phyloP scores from a whole-genome alignment of 2,329 filamentous ascomycete species.

The Ophiostoma tasmaniense region DNA sequence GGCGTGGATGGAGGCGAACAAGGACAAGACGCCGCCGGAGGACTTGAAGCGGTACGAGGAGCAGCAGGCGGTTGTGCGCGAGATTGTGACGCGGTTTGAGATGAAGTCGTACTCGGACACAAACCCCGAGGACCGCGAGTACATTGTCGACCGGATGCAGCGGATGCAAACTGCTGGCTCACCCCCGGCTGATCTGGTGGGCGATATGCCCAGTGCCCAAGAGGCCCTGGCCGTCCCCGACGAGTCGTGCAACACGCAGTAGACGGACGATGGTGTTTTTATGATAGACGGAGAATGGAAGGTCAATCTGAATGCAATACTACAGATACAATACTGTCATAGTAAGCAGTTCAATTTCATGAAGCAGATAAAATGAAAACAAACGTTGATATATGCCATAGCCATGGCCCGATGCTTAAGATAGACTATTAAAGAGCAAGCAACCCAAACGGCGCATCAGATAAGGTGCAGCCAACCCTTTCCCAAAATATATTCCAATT shows the following conservation, averaged over 20 bases:
- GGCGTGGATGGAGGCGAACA: constrained; percentile 75
- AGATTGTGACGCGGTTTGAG: constrained; percentile 88
- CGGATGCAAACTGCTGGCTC: constrained; percentile 97
- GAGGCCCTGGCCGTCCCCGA: constrained; percentile 56
- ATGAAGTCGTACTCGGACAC: constrained; percentile 71
- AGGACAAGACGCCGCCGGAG: constrained; percentile 53
- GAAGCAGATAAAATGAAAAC: not conserved
- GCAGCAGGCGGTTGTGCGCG: constrained; percentile 68
- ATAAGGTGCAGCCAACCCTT: not conserved
- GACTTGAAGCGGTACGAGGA: constrained; percentile 74
- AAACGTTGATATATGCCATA: not conserved
- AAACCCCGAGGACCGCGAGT: constrained; percentile 73
- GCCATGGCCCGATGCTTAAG: not conserved
- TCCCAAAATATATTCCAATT: not conserved
- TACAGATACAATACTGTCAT: not conserved
- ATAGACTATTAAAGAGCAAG: not conserved
- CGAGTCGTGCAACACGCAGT: constrained; percentile 56
- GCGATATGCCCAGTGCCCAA: constrained; percentile 77
- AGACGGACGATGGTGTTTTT: constrained; percentile 16
- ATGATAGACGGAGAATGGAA: not conserved
- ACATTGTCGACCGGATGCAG: constrained; percentile 96
- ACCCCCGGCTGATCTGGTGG: constrained; percentile 82
- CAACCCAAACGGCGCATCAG: not conserved
- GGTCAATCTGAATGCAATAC: not conserved
- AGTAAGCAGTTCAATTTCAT: not conserved